A percentile compares a stretch with the other conserved stretches of the same genome.
Evolutionary conservation across 1,284 basidiomycete species (phyloP).

Genomic region (Sphaerobolus stellatus): DNA sequence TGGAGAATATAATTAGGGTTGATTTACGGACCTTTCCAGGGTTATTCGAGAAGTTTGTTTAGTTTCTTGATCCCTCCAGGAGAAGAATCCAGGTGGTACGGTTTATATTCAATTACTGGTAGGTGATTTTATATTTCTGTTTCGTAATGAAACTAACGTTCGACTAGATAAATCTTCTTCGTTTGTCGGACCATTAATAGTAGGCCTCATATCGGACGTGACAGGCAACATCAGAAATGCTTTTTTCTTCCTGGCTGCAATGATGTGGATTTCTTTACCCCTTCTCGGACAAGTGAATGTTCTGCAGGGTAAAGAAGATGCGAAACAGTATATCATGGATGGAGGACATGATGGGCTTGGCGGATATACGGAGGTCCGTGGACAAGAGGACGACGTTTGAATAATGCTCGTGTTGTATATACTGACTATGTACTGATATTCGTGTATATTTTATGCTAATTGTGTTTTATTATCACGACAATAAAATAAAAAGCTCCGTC

Average conservation of each 20-base stretch:
- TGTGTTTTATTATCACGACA: not conserved
- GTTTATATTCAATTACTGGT: slow-evolving; percentile 86
- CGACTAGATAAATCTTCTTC: slow-evolving; percentile 63
- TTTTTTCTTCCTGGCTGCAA: slow-evolving; percentile 81
- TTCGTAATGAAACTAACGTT: not conserved
- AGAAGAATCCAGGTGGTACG: slow-evolving; percentile 81
- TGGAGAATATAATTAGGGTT: slow-evolving; percentile 41
- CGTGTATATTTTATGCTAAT: not conserved
- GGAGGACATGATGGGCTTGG: not conserved
- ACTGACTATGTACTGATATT: not conserved
- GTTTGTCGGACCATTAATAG: slow-evolving; percentile 84
- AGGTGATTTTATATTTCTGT: slow-evolving; percentile 17
- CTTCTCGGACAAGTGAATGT: slow-evolving; percentile 71
- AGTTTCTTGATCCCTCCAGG: slow-evolving; percentile 75
- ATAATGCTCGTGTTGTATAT: not conserved
- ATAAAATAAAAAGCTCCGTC: not conserved
- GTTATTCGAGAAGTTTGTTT: slow-evolving; percentile 77
- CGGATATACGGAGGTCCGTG: not conserved
- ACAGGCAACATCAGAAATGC: slow-evolving; percentile 89
- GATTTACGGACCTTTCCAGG: slow-evolving; percentile 78
- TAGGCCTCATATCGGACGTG: slow-evolving; percentile 80
- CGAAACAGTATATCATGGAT: slow-evolving; percentile 44
- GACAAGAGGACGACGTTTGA: not conserved
- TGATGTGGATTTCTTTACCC: slow-evolving; percentile 81
- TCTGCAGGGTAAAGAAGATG: slow-evolving; percentile 65